Conservation (phyloP, 257 asterid genomes). For the Mentha longifolia region DNA sequence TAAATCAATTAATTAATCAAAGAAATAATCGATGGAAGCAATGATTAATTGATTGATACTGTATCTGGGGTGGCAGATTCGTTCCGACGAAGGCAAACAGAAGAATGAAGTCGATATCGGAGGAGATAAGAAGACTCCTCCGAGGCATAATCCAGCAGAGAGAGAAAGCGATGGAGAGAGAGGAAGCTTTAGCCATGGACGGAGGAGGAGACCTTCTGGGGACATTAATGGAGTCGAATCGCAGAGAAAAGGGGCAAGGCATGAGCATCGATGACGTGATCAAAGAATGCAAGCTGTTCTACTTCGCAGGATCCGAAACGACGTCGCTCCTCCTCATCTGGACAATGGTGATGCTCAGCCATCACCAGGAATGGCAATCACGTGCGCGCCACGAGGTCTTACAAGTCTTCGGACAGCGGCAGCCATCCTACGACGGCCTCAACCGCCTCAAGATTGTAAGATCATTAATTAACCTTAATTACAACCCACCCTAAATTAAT, state of each 20-base stretch:
- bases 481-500: no score
- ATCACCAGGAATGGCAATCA: slow-evolving; percentile 55
- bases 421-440: slow-evolving; percentile 39
- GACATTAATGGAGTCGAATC: slow-evolving; percentile 47
- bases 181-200: slow-evolving; percentile 32
- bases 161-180: no score
- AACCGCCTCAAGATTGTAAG: slow-evolving; percentile 50
- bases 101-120: slow-evolving; percentile 39
- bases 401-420: slow-evolving; percentile 34
- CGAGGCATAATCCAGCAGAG: slow-evolving; percentile 43
- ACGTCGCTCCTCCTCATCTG: slow-evolving; percentile 46
- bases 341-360: slow-evolving; percentile 52
- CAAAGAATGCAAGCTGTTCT: slow-evolving; percentile 57
- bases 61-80: slow-evolving; percentile 22
- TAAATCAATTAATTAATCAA: no score
- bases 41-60: no score
- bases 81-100: slow-evolving; percentile 50
- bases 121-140: slow-evolving; percentile 40
- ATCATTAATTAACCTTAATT: no score
- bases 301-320: slow-evolving; percentile 59
- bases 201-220: slow-evolving; percentile 40
- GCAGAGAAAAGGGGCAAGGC: slow-evolving; percentile 32
- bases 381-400: slow-evolving; percentile 45
- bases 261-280: slow-evolving; percentile 51
- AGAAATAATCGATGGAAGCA: no score